Percentiles rank a stretch among this genome's conserved stretches.
Evolutionary conservation across 768 basidiomycete genomes (phyloP).

Genomic region (Kondoa malvinella): DNA sequence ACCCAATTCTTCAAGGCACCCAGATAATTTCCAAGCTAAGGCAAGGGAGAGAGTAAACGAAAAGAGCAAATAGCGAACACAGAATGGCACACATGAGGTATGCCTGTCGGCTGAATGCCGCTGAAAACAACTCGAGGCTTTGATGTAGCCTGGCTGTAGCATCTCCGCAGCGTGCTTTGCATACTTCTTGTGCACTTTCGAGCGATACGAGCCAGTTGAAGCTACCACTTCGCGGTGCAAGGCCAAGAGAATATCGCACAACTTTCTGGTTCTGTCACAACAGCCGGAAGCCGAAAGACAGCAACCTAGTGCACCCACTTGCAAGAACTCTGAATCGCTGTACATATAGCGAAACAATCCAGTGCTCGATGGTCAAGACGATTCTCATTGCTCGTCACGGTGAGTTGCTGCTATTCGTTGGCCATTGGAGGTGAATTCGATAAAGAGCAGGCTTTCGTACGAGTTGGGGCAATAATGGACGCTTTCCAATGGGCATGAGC

Average conservation of each 20-base stretch:
- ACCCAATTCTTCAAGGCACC: constrained; percentile 86
- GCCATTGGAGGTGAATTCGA: no score
- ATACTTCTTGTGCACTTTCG: no score
- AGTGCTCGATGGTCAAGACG: background rate
- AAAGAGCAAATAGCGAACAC: constrained; percentile 23
- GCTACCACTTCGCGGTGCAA: no score
- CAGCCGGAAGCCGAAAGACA: no score
- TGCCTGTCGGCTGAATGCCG: constrained; percentile 84
- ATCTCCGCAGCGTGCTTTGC: background rate
- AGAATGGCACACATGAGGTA: constrained; percentile 53
- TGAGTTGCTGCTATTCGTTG: no score
- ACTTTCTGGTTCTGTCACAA: no score
- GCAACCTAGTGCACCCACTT: background rate
- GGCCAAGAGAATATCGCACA: no score
- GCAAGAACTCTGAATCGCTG: background rate
- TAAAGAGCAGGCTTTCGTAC: background rate
- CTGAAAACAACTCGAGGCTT: constrained; percentile 45
- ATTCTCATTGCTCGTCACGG: background rate
- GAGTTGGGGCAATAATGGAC: background rate
- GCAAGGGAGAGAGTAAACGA: background rate
- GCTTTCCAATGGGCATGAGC: background rate
- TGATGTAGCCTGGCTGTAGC: background rate
- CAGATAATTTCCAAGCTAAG: constrained; percentile 77
- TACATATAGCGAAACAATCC: no score
- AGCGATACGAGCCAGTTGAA: no score